Evolutionary conservation across 176 grass and related monocot genomes (phyloP), one percentile per base, ranked within the genome.

Genomic region (Panicum miliaceum): DNA sequence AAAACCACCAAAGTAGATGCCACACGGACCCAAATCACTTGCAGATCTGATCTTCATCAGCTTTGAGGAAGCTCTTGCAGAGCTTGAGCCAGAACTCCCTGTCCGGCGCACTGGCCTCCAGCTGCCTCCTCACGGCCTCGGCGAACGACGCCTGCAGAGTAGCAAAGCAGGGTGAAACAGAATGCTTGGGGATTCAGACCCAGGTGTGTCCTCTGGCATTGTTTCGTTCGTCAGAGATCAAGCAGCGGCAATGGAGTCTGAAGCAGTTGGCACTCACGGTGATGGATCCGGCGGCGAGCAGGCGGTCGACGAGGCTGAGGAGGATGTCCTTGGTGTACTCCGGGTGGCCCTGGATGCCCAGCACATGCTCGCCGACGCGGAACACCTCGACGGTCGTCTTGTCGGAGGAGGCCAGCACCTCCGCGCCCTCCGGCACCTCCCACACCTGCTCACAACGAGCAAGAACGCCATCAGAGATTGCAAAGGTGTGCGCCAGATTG

Each of bases 321-420:
- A 95, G 60, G 48, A 98, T 95, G 85, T 98, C 96, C 61, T 74
- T 81, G 9, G 85, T 92, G 89, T 98, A 98, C 84, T 98, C 96
- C 7, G 96, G 93, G 85, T 98, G 96, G 2, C 93, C 93, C 83
- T 95, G 96, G 87, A 98, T 92, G 56, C 96, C 96, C 8, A 98
- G 77, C 64, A 93, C 64, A 63, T 83, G 72, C 12, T 93, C 85
- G 26, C 85, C 93, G 27, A 89, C 51, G 68, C 84, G 86, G 64
- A 98, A 98, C 93, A 95, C 87, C 91, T 98, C 96, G 1, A 95
- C 87, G 48, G 85, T 68, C 0, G 93, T 80, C 77, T 90, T 93
- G 69, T 92, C 85, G 0, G 96, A 98, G 23, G 48, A 98, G 0
- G 89, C 96, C 20, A 98, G 86, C 85, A 90, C 87, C 56, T 98